phyloP scores from a whole-genome alignment of 2,329 filamentous ascomycete genomes.

The Colletotrichum echinochloae region DNA sequence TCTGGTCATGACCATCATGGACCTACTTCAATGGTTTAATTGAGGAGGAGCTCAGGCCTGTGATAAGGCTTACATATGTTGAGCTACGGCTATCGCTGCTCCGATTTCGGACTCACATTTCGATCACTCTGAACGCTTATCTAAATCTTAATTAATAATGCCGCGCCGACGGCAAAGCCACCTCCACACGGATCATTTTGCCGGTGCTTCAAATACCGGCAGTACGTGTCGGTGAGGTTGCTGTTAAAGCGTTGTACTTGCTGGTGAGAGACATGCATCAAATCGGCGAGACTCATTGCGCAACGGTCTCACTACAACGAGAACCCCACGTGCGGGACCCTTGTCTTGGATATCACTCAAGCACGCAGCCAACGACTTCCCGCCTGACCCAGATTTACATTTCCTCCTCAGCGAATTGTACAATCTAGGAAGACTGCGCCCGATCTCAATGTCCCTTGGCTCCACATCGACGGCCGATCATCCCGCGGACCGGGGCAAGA shows the following conservation, averaged over 20 bases:
- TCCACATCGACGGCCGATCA: neutral
- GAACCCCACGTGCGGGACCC: neutral
- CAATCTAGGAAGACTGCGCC: neutral
- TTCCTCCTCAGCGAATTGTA: neutral
- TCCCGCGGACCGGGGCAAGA: neutral
- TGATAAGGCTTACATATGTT: neutral
- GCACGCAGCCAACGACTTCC: neutral
- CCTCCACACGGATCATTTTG: neutral
- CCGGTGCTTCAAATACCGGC: neutral
- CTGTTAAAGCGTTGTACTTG: constrained; percentile 2
- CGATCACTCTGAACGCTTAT: constrained; percentile 8
- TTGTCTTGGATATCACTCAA: constrained; percentile 1
- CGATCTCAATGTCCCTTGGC: neutral
- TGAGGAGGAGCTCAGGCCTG: neutral
- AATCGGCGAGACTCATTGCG: constrained; percentile 22
- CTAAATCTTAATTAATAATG: constrained; percentile 27
- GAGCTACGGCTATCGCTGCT: constrained; percentile 2
- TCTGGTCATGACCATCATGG: neutral
- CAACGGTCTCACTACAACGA: neutral
- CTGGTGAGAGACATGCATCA: constrained; percentile 28
- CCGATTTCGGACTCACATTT: neutral
- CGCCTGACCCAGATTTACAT: neutral
- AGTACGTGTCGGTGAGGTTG: too few relatives aligned
- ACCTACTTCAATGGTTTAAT: neutral
- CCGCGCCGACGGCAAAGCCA: constrained; percentile 9